Evolutionary conservation across 805 yeast genomes (phyloP).

Genomic region (Myxozyma neglecta): DNA sequence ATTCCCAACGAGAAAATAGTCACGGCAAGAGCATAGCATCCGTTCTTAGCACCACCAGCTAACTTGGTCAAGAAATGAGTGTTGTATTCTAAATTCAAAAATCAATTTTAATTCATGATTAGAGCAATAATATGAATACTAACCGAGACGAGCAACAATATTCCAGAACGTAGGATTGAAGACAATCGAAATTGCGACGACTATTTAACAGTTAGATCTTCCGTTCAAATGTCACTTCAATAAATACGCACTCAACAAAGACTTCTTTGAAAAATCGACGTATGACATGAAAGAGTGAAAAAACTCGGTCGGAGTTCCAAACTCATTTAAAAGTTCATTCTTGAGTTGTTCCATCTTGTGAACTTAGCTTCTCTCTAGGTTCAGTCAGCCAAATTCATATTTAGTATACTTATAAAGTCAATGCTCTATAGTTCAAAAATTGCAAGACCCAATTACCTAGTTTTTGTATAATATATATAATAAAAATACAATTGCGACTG

Average conservation of each 20-base stretch:
- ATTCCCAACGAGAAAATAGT: slow-evolving; percentile 86
- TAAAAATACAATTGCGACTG: background rate
- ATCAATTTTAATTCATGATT: background rate
- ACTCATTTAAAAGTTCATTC: background rate
- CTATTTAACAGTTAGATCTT: slow-evolving; percentile 26
- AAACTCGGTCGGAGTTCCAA: slow-evolving; percentile 4
- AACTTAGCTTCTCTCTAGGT: background rate
- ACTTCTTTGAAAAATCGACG: slow-evolving; percentile 22
- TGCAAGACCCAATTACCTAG: background rate
- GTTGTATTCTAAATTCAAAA: slow-evolving; percentile 58
- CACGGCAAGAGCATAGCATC: slow-evolving; percentile 81
- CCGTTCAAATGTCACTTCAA: background rate
- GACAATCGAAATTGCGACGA: slow-evolving; percentile 65
- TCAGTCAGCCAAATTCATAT: background rate
- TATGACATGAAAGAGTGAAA: slow-evolving; percentile 5
- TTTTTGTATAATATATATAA: background rate
- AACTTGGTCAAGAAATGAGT: slow-evolving; percentile 73
- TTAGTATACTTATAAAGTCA: too few relatives aligned
- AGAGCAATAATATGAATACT: slow-evolving; percentile 20
- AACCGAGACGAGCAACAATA: slow-evolving; percentile 71
- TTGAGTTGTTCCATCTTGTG: background rate
- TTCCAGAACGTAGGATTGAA: slow-evolving; percentile 98
- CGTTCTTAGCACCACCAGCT: slow-evolving; percentile 66
- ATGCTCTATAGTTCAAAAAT: background rate
- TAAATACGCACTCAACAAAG: slow-evolving; percentile 7